Base-by-base conservation (phyloP, 1,284 basidiomycete genomes). In the Tylopilus sp. region DNA sequence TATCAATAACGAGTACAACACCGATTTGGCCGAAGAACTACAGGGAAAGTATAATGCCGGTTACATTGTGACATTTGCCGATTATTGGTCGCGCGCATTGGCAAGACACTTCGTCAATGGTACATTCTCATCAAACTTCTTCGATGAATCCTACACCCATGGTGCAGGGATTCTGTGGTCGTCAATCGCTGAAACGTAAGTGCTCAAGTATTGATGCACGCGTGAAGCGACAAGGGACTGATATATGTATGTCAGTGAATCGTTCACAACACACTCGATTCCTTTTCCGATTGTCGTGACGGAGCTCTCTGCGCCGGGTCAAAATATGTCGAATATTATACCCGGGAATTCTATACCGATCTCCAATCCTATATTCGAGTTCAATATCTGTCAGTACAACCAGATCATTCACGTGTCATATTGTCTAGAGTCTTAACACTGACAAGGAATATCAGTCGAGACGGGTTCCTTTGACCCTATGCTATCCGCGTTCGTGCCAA, bases 391-490 rank as follows among this genome's bases (percentile, higher is more conserved):
- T 79, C 40, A 66, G 75, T 70, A 22, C 22, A 19, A n/a, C 11
- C 4, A 2, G 11, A 45, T 15, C 10, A 5, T 32, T 9, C 13
- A 19, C 7, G 43, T 25, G 26, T 20, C 15, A 46, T 32, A n/a
- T n/a, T n/a, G n/a, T n/a, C n/a, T n/a, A n/a, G n/a, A n/a, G 28
- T 19, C 13, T 46, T 32, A 26, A 32, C 26, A 19, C 54, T 68
- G 4, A 62, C 28, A 10, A 17, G 7, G 28, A 51, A 43, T 46
- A 31, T 48, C n/a, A 78, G 74, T 62, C 50, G 76, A 78, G 58
- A 68, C 69, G 49, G 75, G 77, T 0, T 78, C 77, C 7, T 80
- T 64, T 54, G 79, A 80, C 50, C 74, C 76, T 22, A 66, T 67
- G 41, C 62, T 81, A 4, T 72, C 72, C 19, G 75, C 79, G 0